Conservation (phyloP, 139 green algal genomes). For the Micractinium sp. region DNA sequence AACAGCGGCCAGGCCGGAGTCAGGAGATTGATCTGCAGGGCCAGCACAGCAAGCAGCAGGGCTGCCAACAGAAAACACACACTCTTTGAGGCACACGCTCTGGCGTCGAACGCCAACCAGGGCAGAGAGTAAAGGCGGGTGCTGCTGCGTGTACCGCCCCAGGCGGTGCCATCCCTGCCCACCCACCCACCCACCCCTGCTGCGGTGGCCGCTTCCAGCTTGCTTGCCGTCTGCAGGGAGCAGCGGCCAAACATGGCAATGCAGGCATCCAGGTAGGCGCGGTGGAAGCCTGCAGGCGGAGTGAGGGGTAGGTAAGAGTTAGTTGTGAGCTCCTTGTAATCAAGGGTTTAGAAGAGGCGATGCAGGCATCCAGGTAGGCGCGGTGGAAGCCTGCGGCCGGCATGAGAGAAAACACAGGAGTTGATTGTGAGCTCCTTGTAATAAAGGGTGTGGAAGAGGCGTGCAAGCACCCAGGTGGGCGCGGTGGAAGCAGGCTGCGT, state of each 20-base stretch:
- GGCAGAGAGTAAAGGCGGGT: too few relatives aligned
- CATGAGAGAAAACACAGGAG: too few relatives aligned
- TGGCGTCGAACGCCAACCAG: too few relatives aligned
- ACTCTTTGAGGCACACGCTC: too few relatives aligned
- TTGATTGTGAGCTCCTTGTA: neutral
- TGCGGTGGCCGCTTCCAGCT: neutral
- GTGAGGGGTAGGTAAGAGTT: neutral
- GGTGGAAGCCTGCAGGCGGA: conserved; percentile 83
- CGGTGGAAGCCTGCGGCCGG: conserved; percentile 84
- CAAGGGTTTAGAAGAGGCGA: conserved; percentile 1
- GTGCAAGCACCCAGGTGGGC: conserved; percentile 91
- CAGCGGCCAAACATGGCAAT: conserved; percentile 86
- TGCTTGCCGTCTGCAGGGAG: conserved; percentile 14
- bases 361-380: conserved; percentile 91
- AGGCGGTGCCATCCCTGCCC: too few relatives aligned
- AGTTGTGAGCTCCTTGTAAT: neutral
- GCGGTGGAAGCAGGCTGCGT: conserved; percentile 85
- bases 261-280: conserved; percentile 93
- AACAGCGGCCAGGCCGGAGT: too few relatives aligned
- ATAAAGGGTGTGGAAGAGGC: neutral
- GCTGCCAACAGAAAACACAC: too few relatives aligned
- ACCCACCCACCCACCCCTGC: neutral
- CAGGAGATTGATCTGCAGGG: too few relatives aligned
- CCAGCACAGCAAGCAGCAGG: too few relatives aligned
- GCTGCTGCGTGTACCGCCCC: neutral